Evolutionary conservation across 2,329 filamentous ascomycete genomes (phyloP).

Genomic region (Dactylellina sp.): DNA sequence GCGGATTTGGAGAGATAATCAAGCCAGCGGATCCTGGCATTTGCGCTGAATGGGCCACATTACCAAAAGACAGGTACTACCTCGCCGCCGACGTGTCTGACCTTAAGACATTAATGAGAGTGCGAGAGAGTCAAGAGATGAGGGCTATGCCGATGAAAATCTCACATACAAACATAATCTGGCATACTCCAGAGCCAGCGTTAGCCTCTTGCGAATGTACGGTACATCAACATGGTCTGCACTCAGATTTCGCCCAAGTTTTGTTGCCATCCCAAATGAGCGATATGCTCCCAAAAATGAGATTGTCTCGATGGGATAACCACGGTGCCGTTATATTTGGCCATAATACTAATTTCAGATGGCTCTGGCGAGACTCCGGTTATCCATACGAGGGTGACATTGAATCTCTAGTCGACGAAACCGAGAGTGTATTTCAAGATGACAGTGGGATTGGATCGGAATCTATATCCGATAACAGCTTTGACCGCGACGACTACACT

Average conservation of each 20-base stretch:
- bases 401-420: background rate
- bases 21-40: constrained; percentile 56
- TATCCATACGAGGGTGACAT: background rate
- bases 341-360: constrained; percentile 3
- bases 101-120: constrained; percentile 61
- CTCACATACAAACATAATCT: constrained; percentile 53
- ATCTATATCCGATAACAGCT: too few species aligned
- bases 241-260: constrained; percentile 14
- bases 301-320: background rate
- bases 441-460: constrained; percentile 29
- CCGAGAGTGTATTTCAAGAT: background rate
- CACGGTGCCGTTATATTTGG: constrained; percentile 20
- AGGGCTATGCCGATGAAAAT: constrained; percentile 49
- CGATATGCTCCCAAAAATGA: background rate
- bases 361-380: background rate
- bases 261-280: background rate
- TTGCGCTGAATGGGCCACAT: constrained; percentile 59
- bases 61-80: constrained; percentile 61
- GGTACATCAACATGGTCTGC: constrained; percentile 2
- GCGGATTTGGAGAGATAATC: constrained; percentile 61
- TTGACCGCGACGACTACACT: constrained; percentile 12
- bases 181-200: constrained; percentile 57
- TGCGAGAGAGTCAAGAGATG: constrained; percentile 56
- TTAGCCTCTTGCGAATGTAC: constrained; percentile 57
- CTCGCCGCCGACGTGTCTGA: constrained; percentile 61